Conservation (phyloP, 2,329 filamentous ascomycete species). For the Claviceps humidiphila region DNA sequence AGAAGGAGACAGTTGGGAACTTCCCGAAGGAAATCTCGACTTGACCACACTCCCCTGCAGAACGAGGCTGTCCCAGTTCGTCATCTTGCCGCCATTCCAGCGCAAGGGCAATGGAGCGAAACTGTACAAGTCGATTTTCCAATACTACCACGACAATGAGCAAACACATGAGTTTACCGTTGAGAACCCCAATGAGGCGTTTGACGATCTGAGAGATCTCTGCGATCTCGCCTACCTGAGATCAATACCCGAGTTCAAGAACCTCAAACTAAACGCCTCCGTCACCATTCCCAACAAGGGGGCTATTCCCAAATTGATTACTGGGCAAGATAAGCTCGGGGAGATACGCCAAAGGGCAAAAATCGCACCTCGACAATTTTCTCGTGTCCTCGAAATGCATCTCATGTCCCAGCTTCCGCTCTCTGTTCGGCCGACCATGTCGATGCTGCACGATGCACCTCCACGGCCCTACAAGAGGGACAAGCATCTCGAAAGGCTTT, state of each 20-base stretch:
- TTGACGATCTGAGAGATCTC: conserved; percentile 66
- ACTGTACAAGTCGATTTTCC: conserved; percentile 71
- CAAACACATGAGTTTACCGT: conserved; percentile 76
- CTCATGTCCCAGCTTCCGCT: conserved; percentile 47
- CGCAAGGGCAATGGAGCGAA: conserved; percentile 62
- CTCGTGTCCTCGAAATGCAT: conserved; percentile 63
- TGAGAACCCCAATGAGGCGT: conserved; percentile 83
- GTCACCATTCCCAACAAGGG: conserved; percentile 36
- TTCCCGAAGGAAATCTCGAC: conserved; percentile 31
- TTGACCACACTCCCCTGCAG: conserved; percentile 57
- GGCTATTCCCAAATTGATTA: conserved; percentile 35
- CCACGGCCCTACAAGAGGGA: conserved; percentile 37
- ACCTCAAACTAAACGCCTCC: conserved; percentile 40
- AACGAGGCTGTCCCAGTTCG: conserved; percentile 80
- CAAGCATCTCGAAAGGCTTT: conserved; percentile 53
- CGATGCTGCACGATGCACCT: conserved; percentile 26
- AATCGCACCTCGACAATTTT: conserved; percentile 66
- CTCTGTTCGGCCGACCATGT: conserved; percentile 39
- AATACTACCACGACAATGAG: conserved; percentile 49
- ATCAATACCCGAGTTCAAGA: conserved; percentile 41
- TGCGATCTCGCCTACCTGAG: conserved; percentile 57
- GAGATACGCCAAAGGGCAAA: conserved; percentile 49
- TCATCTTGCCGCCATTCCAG: conserved; percentile 82
- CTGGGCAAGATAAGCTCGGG: conserved; percentile 44
- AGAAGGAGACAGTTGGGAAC: conserved; percentile 28